These are phyloP conservation scores for Starmerella khaoyaiensis DNA, from an alignment of 805 yeast species.

Conservation along the genomic window DNA sequence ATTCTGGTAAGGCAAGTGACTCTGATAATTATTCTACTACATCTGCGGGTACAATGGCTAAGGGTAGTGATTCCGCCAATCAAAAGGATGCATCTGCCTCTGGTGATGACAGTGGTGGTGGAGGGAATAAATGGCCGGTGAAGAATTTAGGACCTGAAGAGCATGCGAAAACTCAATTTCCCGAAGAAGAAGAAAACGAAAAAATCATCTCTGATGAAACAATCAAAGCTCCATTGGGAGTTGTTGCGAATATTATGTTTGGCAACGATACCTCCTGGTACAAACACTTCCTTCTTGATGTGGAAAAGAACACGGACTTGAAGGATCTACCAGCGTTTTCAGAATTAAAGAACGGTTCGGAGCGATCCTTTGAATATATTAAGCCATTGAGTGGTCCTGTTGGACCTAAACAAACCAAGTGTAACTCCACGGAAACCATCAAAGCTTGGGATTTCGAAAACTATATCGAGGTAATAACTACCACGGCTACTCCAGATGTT, in stretches of 20 bases:
- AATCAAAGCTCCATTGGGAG: constrained; percentile 63
- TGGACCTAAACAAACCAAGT: constrained; percentile 86
- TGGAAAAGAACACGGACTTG: constrained; percentile 27
- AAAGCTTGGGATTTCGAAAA: constrained; percentile 41
- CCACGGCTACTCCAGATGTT: constrained; percentile 78
- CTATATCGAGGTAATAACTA: constrained; percentile 46
- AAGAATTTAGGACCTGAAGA: constrained; percentile 29
- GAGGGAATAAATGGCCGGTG: constrained; percentile 21
- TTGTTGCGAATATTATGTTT: constrained; percentile 54
- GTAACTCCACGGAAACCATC: constrained; percentile 53
- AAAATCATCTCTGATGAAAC: constrained; percentile 40
- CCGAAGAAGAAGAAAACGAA: constrained; percentile 38
- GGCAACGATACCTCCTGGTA: constrained; percentile 44
- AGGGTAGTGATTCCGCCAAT: neutral
- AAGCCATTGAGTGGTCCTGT: constrained; percentile 68
- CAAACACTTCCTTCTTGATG: constrained; percentile 29
- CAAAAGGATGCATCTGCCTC: too few relatives aligned
- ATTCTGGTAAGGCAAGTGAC: too few relatives aligned
- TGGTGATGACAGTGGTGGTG: too few relatives aligned
- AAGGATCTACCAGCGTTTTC: constrained; percentile 20
- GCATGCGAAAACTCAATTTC: constrained; percentile 46
- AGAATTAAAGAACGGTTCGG: constrained; percentile 21
- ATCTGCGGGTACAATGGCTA: neutral
- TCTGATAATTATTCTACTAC: neutral
- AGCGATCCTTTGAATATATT: constrained; percentile 46